Evolutionary conservation across 2,329 filamentous ascomycete species (phyloP).

Genomic region (Phaeosphaeria sp.): DNA sequence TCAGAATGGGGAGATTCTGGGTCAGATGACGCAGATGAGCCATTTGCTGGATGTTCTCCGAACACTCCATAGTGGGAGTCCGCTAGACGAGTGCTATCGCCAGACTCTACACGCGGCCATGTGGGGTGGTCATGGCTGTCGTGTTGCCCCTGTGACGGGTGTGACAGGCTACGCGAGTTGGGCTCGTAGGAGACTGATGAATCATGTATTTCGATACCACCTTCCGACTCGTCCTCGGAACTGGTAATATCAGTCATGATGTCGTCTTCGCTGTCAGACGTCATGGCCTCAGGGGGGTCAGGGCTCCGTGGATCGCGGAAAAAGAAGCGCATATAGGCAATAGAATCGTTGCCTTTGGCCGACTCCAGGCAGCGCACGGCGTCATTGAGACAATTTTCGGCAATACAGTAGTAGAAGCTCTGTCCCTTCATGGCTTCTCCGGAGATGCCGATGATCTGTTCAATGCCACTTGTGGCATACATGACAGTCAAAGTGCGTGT

Average conservation of each 20-base stretch:
- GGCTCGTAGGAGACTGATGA: slow-evolving; percentile 19
- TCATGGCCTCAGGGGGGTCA: slow-evolving; percentile 39
- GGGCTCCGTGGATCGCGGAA: slow-evolving; percentile 74
- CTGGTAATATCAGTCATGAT: slow-evolving; percentile 57
- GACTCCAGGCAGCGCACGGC: slow-evolving; percentile 81
- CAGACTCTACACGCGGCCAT: slow-evolving; percentile 53
- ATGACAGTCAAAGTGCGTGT: slow-evolving; percentile 82
- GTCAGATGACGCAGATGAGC: slow-evolving; percentile 37
- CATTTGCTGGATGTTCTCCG: slow-evolving; percentile 33
- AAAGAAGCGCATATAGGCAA: slow-evolving; percentile 87
- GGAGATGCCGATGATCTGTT: slow-evolving; percentile 75
- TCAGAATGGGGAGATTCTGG: slow-evolving; percentile 32
- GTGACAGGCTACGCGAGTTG: slow-evolving; percentile 27
- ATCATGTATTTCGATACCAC: slow-evolving; percentile 51
- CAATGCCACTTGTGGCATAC: slow-evolving; percentile 81
- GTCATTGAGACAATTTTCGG: slow-evolving; percentile 76
- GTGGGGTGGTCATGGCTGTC: slow-evolving; percentile 25
- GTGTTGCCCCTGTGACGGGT: slow-evolving; percentile 16
- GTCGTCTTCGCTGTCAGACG: slow-evolving; percentile 58
- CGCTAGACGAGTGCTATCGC: slow-evolving; percentile 51
- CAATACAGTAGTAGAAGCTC: slow-evolving; percentile 88
- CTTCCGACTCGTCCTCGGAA: slow-evolving; percentile 56
- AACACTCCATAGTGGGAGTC: slow-evolving; percentile 40
- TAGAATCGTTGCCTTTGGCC: slow-evolving; percentile 88
- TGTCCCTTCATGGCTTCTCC: slow-evolving; percentile 73